These are phyloP conservation scores for Penicillium freii DNA, from an alignment of 2,329 filamentous ascomycete species.

Conservation along the genomic window DNA sequence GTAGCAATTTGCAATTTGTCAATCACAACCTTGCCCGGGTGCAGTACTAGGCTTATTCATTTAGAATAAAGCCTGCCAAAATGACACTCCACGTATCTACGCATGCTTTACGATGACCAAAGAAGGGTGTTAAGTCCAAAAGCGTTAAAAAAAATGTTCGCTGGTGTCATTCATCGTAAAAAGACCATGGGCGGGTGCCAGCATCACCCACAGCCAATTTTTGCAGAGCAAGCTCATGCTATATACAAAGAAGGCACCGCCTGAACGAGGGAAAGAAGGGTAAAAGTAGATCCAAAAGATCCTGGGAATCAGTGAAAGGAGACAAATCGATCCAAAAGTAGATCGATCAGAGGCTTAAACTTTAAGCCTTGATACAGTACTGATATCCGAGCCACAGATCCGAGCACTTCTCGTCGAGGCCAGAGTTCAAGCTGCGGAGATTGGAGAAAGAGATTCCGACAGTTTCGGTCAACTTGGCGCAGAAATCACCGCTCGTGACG, in stretches of 20 bases:
- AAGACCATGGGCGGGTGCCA: background rate
- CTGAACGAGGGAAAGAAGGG: slow-evolving; percentile 6
- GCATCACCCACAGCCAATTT: background rate
- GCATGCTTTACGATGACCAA: background rate
- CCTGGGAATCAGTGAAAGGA: background rate
- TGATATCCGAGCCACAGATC: slow-evolving; percentile 35
- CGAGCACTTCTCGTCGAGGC: slow-evolving; percentile 27
- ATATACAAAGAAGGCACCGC: slow-evolving; percentile 12
- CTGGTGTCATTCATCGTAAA: slow-evolving; percentile 11
- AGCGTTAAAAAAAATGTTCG: background rate
- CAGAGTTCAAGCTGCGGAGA: slow-evolving; percentile 29
- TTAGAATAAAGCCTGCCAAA: background rate
- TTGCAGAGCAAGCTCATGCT: slow-evolving; percentile 11
- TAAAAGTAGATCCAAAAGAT: slow-evolving; percentile 1
- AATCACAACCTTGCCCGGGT: background rate
- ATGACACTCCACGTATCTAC: no score
- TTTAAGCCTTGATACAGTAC: slow-evolving; percentile 28
- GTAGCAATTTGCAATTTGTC: background rate
- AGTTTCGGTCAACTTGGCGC: slow-evolving; percentile 20
- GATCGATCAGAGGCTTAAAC: background rate
- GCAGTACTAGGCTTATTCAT: background rate
- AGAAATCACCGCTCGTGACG: slow-evolving; percentile 27
- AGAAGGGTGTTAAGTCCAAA: background rate
- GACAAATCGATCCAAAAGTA: background rate
- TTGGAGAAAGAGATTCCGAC: slow-evolving; percentile 21